These are phyloP conservation scores for Luffa aegyptiaca DNA, from an alignment of 306 rosid genomes.

Conservation along the genomic window DNA sequence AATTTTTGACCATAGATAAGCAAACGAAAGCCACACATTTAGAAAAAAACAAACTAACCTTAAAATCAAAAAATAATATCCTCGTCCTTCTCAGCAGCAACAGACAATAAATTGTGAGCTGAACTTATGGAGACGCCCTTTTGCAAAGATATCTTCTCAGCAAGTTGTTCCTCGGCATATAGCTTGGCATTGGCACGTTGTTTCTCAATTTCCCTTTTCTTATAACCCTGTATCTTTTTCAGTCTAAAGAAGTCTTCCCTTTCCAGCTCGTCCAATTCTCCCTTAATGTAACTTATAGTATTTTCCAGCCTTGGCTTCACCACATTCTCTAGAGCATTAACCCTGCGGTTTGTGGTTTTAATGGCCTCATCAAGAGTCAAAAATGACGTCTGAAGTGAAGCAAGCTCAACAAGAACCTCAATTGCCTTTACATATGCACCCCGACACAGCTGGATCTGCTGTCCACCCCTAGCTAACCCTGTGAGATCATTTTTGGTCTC, in stretches of 20 bases:
- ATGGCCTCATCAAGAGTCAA: conserved; percentile 88
- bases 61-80: conserved; percentile 64
- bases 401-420: conserved; percentile 94
- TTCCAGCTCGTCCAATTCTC: conserved; percentile 85
- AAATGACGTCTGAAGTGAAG: conserved; percentile 90
- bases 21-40: conserved; percentile 7
- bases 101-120: conserved; percentile 54
- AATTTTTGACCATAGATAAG: neutral
- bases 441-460: conserved; percentile 87
- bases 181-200: conserved; percentile 38
- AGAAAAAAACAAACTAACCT: neutral
- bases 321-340: conserved; percentile 82
- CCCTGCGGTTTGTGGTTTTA: conserved; percentile 91
- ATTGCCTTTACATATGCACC: conserved; percentile 75
- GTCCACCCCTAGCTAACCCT: conserved; percentile 91
- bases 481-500: conserved; percentile 87
- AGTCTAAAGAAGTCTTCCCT: conserved; percentile 95
- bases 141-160: conserved; percentile 39
- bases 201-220: conserved; percentile 74
- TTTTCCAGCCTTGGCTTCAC: conserved; percentile 86
- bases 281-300: conserved; percentile 78
- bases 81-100: conserved; percentile 42
- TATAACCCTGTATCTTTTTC: conserved; percentile 86
- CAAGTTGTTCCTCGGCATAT: conserved; percentile 44
- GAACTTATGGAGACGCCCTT: conserved; percentile 43